phyloP scores from a whole-genome alignment of 331 rosid genomes.

The Saraca asoca region DNA sequence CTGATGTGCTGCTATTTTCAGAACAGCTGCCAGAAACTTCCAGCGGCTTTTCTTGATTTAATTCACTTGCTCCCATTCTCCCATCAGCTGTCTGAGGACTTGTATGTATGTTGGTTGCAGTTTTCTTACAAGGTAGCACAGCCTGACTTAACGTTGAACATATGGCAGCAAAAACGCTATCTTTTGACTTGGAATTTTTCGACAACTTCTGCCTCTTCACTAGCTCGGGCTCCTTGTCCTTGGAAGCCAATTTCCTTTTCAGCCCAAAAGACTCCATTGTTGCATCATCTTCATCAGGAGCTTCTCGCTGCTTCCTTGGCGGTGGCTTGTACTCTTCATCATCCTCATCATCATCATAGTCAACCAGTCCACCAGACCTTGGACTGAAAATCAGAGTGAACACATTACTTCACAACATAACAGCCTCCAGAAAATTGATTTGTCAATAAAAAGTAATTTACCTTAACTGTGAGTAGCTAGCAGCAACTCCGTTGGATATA shows the following conservation, averaged over 20 bases:
- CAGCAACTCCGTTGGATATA: slow-evolving; percentile 66
- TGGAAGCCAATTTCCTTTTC: slow-evolving; percentile 67
- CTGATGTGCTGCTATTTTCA: slow-evolving; percentile 39
- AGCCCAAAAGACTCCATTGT: slow-evolving; percentile 67
- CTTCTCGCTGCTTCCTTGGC: slow-evolving; percentile 64
- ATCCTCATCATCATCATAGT: slow-evolving; percentile 92
- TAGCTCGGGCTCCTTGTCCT: slow-evolving; percentile 65
- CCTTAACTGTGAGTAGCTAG: slow-evolving; percentile 61
- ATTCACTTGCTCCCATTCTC: slow-evolving; percentile 45
- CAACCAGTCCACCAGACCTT: slow-evolving; percentile 82
- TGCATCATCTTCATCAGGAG: slow-evolving; percentile 77
- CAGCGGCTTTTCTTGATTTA: slow-evolving; percentile 43
- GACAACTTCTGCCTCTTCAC: slow-evolving; percentile 69
- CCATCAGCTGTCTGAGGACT: slow-evolving; percentile 49
- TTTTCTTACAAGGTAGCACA: slow-evolving; percentile 66
- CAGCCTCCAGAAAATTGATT: slow-evolving; percentile 9
- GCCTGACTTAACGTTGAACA: slow-evolving; percentile 78
- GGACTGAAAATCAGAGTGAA: slow-evolving; percentile 46
- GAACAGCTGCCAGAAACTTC: slow-evolving; percentile 44
- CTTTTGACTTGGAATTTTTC: slow-evolving; percentile 66
- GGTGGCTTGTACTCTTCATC: slow-evolving; percentile 93
- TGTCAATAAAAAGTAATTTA: slow-evolving; percentile 33
- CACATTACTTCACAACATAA: background rate
- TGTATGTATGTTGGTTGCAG: slow-evolving; percentile 40
- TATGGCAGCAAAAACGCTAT: slow-evolving; percentile 70